Percentiles rank a stretch among this genome's conserved stretches.
Evolutionary conservation across 2,329 filamentous ascomycete genomes (phyloP).

Genomic region (Curvularia spicifera): DNA sequence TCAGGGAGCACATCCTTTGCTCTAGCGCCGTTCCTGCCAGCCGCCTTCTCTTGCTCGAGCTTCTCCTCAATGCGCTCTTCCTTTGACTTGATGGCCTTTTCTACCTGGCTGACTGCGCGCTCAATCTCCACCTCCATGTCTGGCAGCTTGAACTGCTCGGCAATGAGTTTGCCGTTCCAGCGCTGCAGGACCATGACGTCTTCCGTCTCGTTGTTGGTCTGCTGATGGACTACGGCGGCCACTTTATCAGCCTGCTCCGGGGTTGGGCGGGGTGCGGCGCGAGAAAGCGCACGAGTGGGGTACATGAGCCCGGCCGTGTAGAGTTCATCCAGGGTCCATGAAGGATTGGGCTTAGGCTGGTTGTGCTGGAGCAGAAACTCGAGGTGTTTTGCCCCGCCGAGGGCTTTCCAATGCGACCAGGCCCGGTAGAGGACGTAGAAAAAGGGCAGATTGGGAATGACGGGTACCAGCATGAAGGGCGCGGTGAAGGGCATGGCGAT

Average conservation of each 20-base stretch:
- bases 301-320: slow-evolving; percentile 66
- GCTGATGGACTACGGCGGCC: slow-evolving; percentile 46
- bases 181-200: slow-evolving; percentile 58
- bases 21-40: slow-evolving; percentile 27
- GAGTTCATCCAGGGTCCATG: slow-evolving; percentile 72
- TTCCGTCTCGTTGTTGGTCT: slow-evolving; percentile 51
- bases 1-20: slow-evolving; percentile 41
- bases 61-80: slow-evolving; percentile 48
- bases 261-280: slow-evolving; percentile 48
- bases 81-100: slow-evolving; percentile 52
- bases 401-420: slow-evolving; percentile 64
- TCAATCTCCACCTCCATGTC: slow-evolving; percentile 63
- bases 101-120: slow-evolving; percentile 59
- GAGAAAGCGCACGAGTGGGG: slow-evolving; percentile 49
- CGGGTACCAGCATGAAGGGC: slow-evolving; percentile 81
- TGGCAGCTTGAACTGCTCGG: slow-evolving; percentile 56
- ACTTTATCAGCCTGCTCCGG: slow-evolving; percentile 49
- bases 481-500: slow-evolving; percentile 69
- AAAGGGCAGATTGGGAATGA: slow-evolving; percentile 93
- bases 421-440: slow-evolving; percentile 93
- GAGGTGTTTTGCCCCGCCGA: slow-evolving; percentile 83
- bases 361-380: slow-evolving; percentile 79
- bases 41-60: slow-evolving; percentile 45
- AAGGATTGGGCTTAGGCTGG: slow-evolving; percentile 70
- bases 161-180: slow-evolving; percentile 60